These are phyloP conservation scores for Rhizopogon vulgaris DNA, from an alignment of 768 basidiomycete genomes.

Conservation along the genomic window DNA sequence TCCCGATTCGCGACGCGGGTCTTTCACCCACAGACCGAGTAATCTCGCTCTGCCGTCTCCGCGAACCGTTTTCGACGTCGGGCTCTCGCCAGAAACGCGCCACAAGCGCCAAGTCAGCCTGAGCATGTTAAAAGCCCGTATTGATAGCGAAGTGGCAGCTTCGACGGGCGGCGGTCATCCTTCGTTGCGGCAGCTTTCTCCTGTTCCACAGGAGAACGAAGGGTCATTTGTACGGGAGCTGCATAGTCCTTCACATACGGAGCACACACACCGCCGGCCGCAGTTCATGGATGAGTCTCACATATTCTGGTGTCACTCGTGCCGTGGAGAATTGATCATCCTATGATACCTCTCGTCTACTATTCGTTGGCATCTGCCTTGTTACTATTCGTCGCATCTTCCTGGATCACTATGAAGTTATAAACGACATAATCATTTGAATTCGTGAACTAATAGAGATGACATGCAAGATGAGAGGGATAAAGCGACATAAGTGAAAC, in stretches of 20 bases:
- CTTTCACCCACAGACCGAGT: conserved; percentile 25
- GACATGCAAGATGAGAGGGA: background rate
- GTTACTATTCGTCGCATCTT: conserved; percentile 12
- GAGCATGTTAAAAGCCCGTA: conserved; percentile 87
- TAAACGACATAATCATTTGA: background rate
- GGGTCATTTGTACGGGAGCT: conserved; percentile 16
- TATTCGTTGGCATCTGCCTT: background rate
- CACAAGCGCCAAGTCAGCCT: conserved; percentile 82
- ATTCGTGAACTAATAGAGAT: conserved; percentile 4
- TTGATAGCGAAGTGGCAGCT: conserved; percentile 68
- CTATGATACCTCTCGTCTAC: conserved; percentile 28
- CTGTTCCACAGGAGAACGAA: conserved; percentile 33
- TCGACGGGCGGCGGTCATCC: conserved; percentile 34
- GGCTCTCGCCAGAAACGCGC: conserved; percentile 65
- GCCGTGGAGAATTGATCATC: conserved; percentile 76
- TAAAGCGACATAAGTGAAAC: conserved; percentile 5
- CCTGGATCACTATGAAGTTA: conserved; percentile 1
- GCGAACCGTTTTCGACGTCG: conserved; percentile 61
- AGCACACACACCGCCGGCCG: conserved; percentile 37
- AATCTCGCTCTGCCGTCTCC: conserved; percentile 34
- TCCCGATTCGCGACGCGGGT: conserved; percentile 31
- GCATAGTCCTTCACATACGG: conserved; percentile 17
- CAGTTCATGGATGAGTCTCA: conserved; percentile 87
- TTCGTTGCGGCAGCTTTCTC: conserved; percentile 50
- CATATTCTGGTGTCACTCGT: conserved; percentile 85